A percentile compares a stretch with the other conserved stretches of the same genome.
These are phyloP conservation scores for Piloderma croceum DNA, from an alignment of 768 basidiomycete genomes.

Conservation along the genomic window DNA sequence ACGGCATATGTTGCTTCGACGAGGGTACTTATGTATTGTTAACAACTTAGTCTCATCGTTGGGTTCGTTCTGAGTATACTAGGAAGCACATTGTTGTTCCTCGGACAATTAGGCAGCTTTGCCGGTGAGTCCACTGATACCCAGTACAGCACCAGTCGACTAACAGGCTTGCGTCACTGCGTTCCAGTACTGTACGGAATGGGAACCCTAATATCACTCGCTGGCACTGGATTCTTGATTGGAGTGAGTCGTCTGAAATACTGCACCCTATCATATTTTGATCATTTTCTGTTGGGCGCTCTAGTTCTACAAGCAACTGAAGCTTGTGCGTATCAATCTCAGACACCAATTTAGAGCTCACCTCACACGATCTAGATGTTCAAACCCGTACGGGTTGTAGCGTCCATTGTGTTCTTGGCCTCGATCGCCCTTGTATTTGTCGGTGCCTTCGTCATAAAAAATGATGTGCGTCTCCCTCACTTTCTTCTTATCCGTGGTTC, in stretches of 20 bases:
- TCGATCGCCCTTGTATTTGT: constrained; percentile 82
- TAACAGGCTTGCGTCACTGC: no score
- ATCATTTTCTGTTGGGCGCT: background rate
- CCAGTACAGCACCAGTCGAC: no score
- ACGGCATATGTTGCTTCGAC: background rate
- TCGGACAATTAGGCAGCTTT: constrained; percentile 64
- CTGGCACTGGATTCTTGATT: constrained; percentile 88
- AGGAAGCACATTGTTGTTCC: constrained; percentile 70
- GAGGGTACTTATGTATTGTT: background rate
- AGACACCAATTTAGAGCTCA: constrained; percentile 1
- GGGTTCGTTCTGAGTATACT: constrained; percentile 81
- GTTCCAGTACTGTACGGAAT: constrained; percentile 70
- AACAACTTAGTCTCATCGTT: constrained; percentile 47
- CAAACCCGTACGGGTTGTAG: constrained; percentile 83
- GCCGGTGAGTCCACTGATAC: constrained; percentile 49
- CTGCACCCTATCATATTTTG: background rate
- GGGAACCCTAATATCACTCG: constrained; percentile 75
- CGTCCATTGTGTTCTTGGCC: constrained; percentile 71
- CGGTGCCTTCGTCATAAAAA: constrained; percentile 72
- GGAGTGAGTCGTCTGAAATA: constrained; percentile 50
- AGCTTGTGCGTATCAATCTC: constrained; percentile 48
- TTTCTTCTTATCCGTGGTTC: background rate
- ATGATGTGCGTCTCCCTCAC: constrained; percentile 49
- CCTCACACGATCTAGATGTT: constrained; percentile 62
- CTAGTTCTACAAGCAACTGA: constrained; percentile 75